Evolutionary conservation across 2,329 filamentous ascomycete genomes (phyloP), one percentile per base, ranked within the genome.

Genomic region (Hansfordia pulvinata): DNA sequence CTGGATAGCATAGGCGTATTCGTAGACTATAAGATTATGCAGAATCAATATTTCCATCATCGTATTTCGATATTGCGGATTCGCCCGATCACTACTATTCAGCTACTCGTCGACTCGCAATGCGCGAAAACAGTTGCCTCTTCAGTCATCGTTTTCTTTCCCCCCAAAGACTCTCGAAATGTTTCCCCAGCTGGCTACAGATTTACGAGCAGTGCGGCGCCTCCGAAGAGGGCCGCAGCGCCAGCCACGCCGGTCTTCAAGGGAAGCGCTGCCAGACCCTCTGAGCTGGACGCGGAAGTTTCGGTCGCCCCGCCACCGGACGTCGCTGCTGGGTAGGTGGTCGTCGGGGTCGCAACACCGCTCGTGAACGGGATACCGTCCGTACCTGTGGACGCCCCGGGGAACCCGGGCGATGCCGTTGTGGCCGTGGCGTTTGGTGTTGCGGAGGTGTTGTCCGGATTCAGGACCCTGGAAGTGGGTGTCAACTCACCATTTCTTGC

Each of bases 281-380:
- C 39, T 10, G 51, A 52, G 28, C 49, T 54, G 17, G 51, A 57
- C 19, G 43, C 41, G 27, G 44, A 43, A 7, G 51, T 41, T 22
- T 42, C 43, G 18, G 43, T 30, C 19, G 46, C 44, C 23, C 43
- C 43, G 3, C 39, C 35, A 15, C 25, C 42, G 10, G 38, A 43
- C 10, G 44, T 46, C 1, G 46, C 52, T 3, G 52, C 44, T 4
- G 53, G 48, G 19, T 28, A 45, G 35, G 31, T 53, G 2, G 37
- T 49, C n/a, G 56, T 62, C 0, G 65, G 49, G 2, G 53, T 50
- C 1, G 60, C 42, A 19, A 71, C 50, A 16, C 60, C 62, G 12
- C 58, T 63, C 1, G 71, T 76, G 45, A 69, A 75, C 1, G 71
- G 68, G 5, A 57, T 43, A 10, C 49, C 52, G 6, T 50, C 52